Evolutionary conservation across 1,139 yeast species (phyloP), one percentile per base, ranked within the genome.

Genomic region (Arxiozyma slooffiae): DNA sequence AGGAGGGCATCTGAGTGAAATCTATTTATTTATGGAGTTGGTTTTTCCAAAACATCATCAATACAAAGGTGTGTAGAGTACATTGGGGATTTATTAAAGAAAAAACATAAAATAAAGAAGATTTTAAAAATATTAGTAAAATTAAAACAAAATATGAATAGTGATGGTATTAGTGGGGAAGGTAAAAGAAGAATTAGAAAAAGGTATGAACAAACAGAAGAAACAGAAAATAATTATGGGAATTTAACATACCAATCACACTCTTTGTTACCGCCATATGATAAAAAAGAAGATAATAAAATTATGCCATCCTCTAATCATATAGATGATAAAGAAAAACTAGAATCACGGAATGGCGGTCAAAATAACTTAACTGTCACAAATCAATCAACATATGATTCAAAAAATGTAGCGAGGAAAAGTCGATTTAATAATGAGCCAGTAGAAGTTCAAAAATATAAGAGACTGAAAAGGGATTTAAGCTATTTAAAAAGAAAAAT

Each of bases 401-500:
- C 36, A 30, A 30, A 8, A 4, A 11, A 4, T 4, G 36, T 14
- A 11, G 6, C 17, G 30, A 43, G 37, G 51, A 41, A 20, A 54
- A 56, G 48, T 55, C 52, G 46, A 57, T 57, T 26, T 57, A 60
- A 49, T 38, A 44, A 42, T 37, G 52, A 44, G 11, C 50, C 53
- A 16, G 41, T 50, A 8, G 53, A 51, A 34, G 54, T 48, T 5
- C 48, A 54, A 22, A 52, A 48, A 34, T 47, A 48, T 21, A 47
- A 47, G 11, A 44, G 40, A 20, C 60, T 82, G 22, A 69, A 73
- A 50, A 70, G 71, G 47, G 83, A 82, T 51, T 68, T 84, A 8
- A 66, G 63, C 3, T 74, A 70, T 14, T 70, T 75, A 48, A 81
- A 79, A 57, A 68, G 69, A 16, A 77, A 77, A 57, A 71, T 75